Evolutionary conservation across 2,329 filamentous ascomycete genomes (phyloP), one percentile per base, ranked within the genome.

Genomic region (Penicillium sp.): DNA sequence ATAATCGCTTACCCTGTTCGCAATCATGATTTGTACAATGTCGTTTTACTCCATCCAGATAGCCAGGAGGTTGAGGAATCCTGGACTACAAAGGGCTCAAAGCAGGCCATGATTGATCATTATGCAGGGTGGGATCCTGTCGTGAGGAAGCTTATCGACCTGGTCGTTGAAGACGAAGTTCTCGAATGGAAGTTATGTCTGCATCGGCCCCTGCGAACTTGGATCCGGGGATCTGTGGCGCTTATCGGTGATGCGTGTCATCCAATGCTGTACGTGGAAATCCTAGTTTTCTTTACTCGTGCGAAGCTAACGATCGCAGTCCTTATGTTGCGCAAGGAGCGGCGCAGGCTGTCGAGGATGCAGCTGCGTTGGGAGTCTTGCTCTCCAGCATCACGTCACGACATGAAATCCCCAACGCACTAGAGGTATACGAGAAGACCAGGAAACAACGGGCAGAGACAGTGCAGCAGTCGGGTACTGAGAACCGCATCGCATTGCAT

Each of bases 1-100:
- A 88, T 91, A 70, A 90, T 92, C 63, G 88, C 88, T 0, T 93
- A 92, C 69, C 86, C 89, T 0, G 86, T 93, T 39, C 81, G 83
- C 57, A 83, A 80, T 66, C 85, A 90, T 65, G 80, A 79, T 31
- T 81, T 87, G 63, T 88, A 87, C 74, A 88, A 88, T 71, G 74
- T 88, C 29, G 85, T 84, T 11, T 80, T 84, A 10, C 78, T 82
- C 26, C 85, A 87, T 68, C 85, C 85, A 2, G 85, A 87, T 63
- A 75, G 72, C 59, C 82, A 85, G 67, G 86, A 85, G 51, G 82
- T 84, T 11, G 77, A 78, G 9, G 82, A 84, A 33, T 86, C 82
- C 0, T 88, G 87, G 77, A 88, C 85, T 0, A 87, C 84, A 7
- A 80, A 78, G 58, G 85, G 83, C 10, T 82, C 80, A 57, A 88